These are phyloP conservation scores for Rutidosis leptorrhynchoides DNA, from an alignment of 129 eudicot genomes.

Conservation along the genomic window DNA sequence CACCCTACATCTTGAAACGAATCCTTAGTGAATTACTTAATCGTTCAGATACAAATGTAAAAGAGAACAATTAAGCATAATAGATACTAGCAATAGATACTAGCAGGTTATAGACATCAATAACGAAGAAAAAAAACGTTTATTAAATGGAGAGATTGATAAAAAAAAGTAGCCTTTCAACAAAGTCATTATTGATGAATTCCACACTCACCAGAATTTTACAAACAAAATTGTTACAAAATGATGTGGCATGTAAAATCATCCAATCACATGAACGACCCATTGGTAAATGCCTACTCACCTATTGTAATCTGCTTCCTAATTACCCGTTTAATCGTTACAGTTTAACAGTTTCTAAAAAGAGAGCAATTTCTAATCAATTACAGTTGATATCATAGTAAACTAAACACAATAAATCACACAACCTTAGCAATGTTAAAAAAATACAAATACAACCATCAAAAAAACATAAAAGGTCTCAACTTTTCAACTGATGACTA, in stretches of 20 bases:
- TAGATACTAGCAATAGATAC: too few species aligned
- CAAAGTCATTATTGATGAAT: too few species aligned
- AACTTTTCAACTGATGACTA: neutral
- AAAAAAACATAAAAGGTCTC: neutral
- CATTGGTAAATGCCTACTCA: neutral
- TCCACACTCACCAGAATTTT: too few species aligned
- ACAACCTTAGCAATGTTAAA: neutral
- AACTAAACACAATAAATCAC: neutral
- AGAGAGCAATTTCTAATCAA: neutral
- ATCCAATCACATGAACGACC: neutral
- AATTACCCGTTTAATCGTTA: neutral
- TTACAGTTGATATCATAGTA: neutral
- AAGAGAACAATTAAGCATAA: neutral
- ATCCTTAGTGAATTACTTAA: too few species aligned
- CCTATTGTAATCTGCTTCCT: neutral
- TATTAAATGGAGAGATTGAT: neutral
- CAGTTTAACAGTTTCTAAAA: neutral
- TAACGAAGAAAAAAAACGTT: neutral
- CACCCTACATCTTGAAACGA: neutral
- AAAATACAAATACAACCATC: neutral
- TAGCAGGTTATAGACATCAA: neutral
- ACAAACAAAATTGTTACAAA: too few species aligned
- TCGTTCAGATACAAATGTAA: neutral
- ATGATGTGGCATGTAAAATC: too few species aligned
- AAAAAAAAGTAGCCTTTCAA: neutral